Base-by-base conservation (phyloP, 2,329 filamentous ascomycete genomes). In the Ceratocystis destructans region DNA sequence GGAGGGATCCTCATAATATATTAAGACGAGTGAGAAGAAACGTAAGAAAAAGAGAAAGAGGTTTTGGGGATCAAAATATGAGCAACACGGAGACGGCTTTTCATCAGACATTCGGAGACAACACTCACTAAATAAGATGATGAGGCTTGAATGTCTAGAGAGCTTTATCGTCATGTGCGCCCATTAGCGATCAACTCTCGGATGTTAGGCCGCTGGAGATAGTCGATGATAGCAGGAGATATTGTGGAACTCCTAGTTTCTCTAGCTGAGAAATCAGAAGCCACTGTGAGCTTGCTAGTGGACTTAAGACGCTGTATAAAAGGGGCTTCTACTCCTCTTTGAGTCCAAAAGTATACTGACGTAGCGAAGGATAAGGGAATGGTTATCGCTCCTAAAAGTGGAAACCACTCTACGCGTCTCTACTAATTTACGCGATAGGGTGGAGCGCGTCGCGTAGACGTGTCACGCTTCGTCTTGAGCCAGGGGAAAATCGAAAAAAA, bases 141-240 rank as follows among this genome's bases (percentile, higher is more conserved):
- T 6, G 20, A 33, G 37, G 17, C 31, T 31, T 59, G 28, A 37
- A 25, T 28, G 28, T 37, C 8, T 41, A 17, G 25, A 33, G 33
- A 53, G 15, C 25, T 25, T 33, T 37, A 46, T 28, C 22, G 41
- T 22, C 7, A 22, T 33, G 62, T 25, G n/a, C 8, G n/a, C 44
- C 6, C 37, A 41, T 12, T 22, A 6, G 20, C 28, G 41, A 33
- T 46, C 20, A 33, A 7, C 33, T n/a, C n/a, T 5, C 4, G 4
- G 10, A 25, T 33, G 31, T 31, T 8, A 37, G 55, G 46, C 66
- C 62, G 66, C 28, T 67, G 66, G 66, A 67, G 55, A 67, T 67
- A 67, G 66, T 48, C 66, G 66, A 67, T 65, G 10, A 67, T 67
- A 67, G 66, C 33, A 67, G 66, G 66, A 67, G 33, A 62, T 67